A percentile compares a stretch with the other conserved stretches of the same genome.
These are phyloP conservation scores for Tylopilus sp. DNA, from an alignment of 1,284 basidiomycete species.

Conservation along the genomic window DNA sequence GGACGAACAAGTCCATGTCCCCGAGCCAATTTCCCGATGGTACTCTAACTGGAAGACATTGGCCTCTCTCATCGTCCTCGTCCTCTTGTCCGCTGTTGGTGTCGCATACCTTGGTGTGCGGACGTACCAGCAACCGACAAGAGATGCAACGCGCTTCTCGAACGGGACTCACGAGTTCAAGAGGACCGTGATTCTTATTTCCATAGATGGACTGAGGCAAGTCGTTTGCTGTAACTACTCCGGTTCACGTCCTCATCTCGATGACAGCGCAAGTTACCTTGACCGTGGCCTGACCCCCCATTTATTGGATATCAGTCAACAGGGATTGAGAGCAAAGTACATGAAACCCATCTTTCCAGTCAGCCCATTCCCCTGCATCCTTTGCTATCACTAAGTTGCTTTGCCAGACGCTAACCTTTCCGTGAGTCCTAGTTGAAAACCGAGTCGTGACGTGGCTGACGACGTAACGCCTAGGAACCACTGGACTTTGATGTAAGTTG, in stretches of 20 bases:
- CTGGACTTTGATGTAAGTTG: slow-evolving; percentile 76
- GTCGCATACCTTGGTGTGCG: slow-evolving; percentile 19
- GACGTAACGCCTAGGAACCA: slow-evolving; percentile 66
- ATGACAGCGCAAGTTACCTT: slow-evolving; percentile 77
- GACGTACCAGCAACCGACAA: slow-evolving; percentile 14
- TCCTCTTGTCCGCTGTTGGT: slow-evolving; percentile 27
- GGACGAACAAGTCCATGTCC: slow-evolving; percentile 18
- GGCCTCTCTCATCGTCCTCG: slow-evolving; percentile 25
- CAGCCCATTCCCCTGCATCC: slow-evolving; percentile 38
- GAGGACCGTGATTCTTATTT: slow-evolving; percentile 82
- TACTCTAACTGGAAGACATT: slow-evolving; percentile 33
- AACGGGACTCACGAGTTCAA: slow-evolving; percentile 82
- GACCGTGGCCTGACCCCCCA: slow-evolving; percentile 83
- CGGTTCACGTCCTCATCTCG: slow-evolving; percentile 14
- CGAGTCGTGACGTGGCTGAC: slow-evolving; percentile 5
- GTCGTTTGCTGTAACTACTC: slow-evolving; percentile 30
- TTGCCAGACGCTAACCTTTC: slow-evolving; percentile 83
- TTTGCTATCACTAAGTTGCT: slow-evolving; percentile 11
- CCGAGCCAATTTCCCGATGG: too few relatives aligned
- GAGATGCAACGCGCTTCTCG: slow-evolving; percentile 41
- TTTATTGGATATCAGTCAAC: slow-evolving; percentile 75
- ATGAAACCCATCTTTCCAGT: slow-evolving; percentile 89
- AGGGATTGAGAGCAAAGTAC: slow-evolving; percentile 82
- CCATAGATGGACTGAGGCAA: slow-evolving; percentile 84
- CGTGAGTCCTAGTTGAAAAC: slow-evolving; percentile 56